Base-by-base conservation (phyloP, 2,329 filamentous ascomycete genomes). In the Xylaria sp. region DNA sequence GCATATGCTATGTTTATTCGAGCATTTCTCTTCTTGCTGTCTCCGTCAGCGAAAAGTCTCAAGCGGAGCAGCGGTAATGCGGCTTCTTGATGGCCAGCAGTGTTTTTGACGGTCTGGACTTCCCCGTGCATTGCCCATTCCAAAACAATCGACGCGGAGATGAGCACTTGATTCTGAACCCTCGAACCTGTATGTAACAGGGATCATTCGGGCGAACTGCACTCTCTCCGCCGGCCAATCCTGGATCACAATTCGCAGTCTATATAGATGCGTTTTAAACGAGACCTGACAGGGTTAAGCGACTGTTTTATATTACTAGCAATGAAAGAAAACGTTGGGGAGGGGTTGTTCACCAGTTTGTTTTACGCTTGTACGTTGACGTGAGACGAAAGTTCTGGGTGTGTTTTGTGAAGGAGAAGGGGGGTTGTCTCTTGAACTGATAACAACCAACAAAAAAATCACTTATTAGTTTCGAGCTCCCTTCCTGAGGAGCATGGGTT, bases 91-190 rank as follows among this genome's bases (percentile, higher is more conserved):
- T 46, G 37, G 50, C 53, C 42, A 61, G 37, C 48, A 54, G 50
- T 59, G 23, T 50, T 62, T 53, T 35, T 13, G 48, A 42, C 51
- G 11, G 48, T 51, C 46, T 49, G 19, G 42, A 39, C 49, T 44
- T 60, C 59, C 47, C 60, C 54, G 55, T 55, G 58, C 55, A 58
- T 46, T 56, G 42, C 53, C 50, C 52, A 59, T 57, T 63, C 54
- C 53, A 54, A 61, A 52, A 61, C 18, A 48, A 51, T 52, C 52
- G 52, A 55, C 47, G 30, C 57, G 59, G 54, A 54, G 50, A 16
- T 49, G 30, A 19, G 18, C 44, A 39, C n/a, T 52, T 59, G n/a
- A 47, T 56, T 51, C 42, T 34, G 35, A 18, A 46, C 30, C 49
- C 52, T 55, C 30, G 39, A 54, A 58, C 55, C 35, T 56, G 37